Evolutionary conservation across 2,329 filamentous ascomycete genomes (phyloP).

Genomic region (Zymoseptoria crescenta): DNA sequence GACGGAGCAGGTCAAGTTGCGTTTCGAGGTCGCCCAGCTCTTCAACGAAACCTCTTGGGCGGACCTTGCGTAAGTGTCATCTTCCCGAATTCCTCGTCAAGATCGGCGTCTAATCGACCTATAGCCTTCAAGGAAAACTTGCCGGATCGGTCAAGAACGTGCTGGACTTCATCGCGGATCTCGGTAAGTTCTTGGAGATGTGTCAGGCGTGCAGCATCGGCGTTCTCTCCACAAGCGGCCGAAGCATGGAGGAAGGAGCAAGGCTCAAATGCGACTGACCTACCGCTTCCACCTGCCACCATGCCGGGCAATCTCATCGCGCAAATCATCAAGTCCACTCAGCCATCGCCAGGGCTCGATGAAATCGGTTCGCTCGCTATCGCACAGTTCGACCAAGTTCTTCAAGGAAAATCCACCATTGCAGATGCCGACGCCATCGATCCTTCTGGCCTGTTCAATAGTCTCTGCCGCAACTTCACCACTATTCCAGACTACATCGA

Average conservation of each 20-base stretch:
- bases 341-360: too few relatives aligned
- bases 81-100: background rate
- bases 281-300: background rate
- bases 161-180: background rate
- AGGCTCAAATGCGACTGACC: background rate
- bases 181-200: background rate
- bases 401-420: background rate
- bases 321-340: background rate
- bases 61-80: background rate
- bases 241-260: conserved; percentile 4
- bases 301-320: background rate
- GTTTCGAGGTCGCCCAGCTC: conserved; percentile 1
- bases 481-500: too few relatives aligned
- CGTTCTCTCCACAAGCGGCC: conserved; percentile 1
- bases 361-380: background rate
- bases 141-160: conserved; percentile 2
- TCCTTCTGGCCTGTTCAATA: background rate
- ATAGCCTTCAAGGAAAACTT: background rate
- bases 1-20: conserved; percentile 2
- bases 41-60: conserved; percentile 1
- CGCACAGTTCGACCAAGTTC: background rate
- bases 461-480: background rate
- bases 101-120: too few relatives aligned
- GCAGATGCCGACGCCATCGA: background rate
- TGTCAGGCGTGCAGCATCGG: too few relatives aligned